phyloP scores from a whole-genome alignment of 108 stramenopile genomes.

The Cylindrotheca fusiformis region DNA sequence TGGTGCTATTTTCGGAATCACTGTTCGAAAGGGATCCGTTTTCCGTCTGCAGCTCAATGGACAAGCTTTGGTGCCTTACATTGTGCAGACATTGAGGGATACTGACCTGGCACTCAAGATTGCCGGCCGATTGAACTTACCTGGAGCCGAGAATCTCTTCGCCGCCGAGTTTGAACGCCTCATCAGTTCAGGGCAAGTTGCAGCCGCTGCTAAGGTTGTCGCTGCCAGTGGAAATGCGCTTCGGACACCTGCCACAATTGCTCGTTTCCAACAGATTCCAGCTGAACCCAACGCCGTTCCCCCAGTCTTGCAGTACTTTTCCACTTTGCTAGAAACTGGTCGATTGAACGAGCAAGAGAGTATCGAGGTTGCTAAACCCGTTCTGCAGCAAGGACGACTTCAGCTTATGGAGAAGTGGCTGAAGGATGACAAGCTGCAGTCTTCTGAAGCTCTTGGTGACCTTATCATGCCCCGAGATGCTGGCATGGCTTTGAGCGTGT shows the following conservation, averaged over 20 bases:
- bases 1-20: conserved; percentile 91
- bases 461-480: conserved; percentile 92
- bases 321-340: conserved; percentile 92
- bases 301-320: conserved; percentile 99
- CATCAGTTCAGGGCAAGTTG: conserved; percentile 86
- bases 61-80: conserved; percentile 92
- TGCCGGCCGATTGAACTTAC: conserved; percentile 92
- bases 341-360: conserved; percentile 96
- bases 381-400: conserved; percentile 92
- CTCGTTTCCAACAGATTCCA: conserved; percentile 96
- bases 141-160: conserved; percentile 97
- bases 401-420: conserved; percentile 99
- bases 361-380: conserved; percentile 96
- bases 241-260: conserved; percentile 97
- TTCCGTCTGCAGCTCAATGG: conserved; percentile 92
- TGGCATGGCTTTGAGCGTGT: conserved; percentile 97
- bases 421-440: conserved; percentile 94
- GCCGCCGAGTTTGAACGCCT: conserved; percentile 92
- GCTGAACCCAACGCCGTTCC: conserved; percentile 94
- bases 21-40: conserved; percentile 93
- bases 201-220: conserved; percentile 92
- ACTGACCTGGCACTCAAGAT: conserved; percentile 91
- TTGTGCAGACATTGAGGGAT: conserved; percentile 90
- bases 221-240: conserved; percentile 86
- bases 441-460: conserved; percentile 96